These are phyloP conservation scores for Syzygium syzygioides DNA, from an alignment of 441 rosid species.

Conservation along the genomic window DNA sequence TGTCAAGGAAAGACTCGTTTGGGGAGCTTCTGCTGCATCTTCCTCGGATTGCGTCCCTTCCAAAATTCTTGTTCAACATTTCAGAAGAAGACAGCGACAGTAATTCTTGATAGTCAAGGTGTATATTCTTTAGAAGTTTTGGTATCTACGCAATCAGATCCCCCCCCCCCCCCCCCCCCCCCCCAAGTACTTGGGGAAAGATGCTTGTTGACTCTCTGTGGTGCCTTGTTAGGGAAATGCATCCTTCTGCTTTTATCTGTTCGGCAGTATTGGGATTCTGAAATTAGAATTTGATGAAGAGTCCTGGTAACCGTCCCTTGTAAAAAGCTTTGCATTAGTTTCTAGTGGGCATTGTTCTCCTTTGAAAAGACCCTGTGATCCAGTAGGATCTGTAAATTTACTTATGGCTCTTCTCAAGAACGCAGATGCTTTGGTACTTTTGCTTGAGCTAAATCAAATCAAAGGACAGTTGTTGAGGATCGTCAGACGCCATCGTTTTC, in stretches of 20 bases:
- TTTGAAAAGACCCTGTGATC: neutral
- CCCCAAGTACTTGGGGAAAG: neutral
- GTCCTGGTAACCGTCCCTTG: constrained; percentile 32
- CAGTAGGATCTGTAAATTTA: neutral
- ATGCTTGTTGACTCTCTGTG: constrained; percentile 7
- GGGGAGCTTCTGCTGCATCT: constrained; percentile 84
- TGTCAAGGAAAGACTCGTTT: constrained; percentile 91
- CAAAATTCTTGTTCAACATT: constrained; percentile 84
- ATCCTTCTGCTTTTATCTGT: neutral
- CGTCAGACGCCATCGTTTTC: neutral
- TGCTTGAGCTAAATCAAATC: neutral
- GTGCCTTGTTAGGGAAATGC: constrained; percentile 10
- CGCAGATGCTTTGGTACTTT: neutral
- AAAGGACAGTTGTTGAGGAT: neutral
- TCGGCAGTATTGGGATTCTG: constrained; percentile 38
- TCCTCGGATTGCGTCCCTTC: constrained; percentile 84
- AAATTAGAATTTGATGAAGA: constrained; percentile 56
- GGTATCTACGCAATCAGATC: neutral
- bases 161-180: neutral
- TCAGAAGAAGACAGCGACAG: constrained; percentile 65
- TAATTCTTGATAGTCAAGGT: constrained; percentile 36
- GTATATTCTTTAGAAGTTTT: neutral
- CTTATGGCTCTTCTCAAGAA: neutral
- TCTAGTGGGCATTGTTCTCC: neutral
- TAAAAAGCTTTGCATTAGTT: constrained; percentile 12